These are phyloP conservation scores for Hypsizygus marmoreus DNA, from an alignment of 768 basidiomycete species.

Conservation along the genomic window DNA sequence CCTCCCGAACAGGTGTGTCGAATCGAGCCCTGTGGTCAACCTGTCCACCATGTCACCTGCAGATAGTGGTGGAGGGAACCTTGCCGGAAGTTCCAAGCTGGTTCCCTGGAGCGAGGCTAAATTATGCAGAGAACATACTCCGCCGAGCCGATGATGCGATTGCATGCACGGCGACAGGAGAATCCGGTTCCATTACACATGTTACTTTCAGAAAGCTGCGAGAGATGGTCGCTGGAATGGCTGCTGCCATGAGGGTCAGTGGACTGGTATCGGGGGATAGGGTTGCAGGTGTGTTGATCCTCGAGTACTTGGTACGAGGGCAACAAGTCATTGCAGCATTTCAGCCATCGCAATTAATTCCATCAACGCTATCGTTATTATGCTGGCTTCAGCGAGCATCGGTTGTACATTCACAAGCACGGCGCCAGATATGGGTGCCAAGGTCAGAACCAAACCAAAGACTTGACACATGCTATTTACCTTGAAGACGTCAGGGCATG, in stretches of 20 bases:
- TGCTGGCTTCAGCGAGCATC: conserved; percentile 63
- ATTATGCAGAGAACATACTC: conserved; percentile 73
- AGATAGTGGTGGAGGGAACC: conserved; percentile 44
- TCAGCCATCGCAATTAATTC: conserved; percentile 70
- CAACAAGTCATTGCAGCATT: too few relatives aligned
- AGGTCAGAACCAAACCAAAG: conserved; percentile 35
- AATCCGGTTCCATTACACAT: conserved; percentile 47
- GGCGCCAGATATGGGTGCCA: conserved; percentile 70
- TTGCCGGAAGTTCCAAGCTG: conserved; percentile 59
- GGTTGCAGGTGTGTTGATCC: conserved; percentile 54
- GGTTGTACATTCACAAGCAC: conserved; percentile 71
- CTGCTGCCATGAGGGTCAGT: conserved; percentile 54
- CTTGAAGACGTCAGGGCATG: conserved; percentile 23
- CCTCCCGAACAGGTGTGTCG: conserved; percentile 31
- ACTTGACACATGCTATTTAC: neutral
- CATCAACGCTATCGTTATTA: conserved; percentile 54
- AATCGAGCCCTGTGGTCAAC: neutral
- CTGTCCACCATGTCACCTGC: neutral
- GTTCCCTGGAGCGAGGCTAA: conserved; percentile 65
- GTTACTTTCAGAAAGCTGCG: conserved; percentile 55
- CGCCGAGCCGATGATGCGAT: conserved; percentile 55
- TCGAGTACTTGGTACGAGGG: too few relatives aligned
- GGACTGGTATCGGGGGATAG: conserved; percentile 61
- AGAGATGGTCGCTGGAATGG: conserved; percentile 52
- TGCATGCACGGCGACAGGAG: conserved; percentile 57